Evolutionary conservation across 345 rosid species (phyloP).

Genomic region (Aquilaria sinensis): DNA sequence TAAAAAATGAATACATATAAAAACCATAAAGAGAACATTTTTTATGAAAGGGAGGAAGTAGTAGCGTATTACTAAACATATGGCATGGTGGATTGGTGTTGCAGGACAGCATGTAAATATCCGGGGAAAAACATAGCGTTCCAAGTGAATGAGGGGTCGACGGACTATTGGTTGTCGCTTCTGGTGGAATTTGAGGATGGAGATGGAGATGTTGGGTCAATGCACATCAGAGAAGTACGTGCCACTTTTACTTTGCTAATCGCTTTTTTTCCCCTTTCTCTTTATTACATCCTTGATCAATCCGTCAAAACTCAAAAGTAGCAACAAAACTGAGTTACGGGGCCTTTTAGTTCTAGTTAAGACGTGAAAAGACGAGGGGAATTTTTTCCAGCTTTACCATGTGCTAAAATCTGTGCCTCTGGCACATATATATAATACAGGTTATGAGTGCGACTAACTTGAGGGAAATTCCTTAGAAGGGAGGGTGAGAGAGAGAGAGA

Average conservation of each 20-base stretch:
- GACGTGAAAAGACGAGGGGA: too few relatives aligned
- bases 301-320: too few relatives aligned
- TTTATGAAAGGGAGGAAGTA: too few relatives aligned
- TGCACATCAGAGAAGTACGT: conserved; percentile 81
- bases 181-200: conserved; percentile 94
- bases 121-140: conserved; percentile 79
- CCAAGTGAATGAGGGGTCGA: conserved; percentile 89
- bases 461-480: too few relatives aligned
- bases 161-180: conserved; percentile 78
- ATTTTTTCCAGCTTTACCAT: too few relatives aligned
- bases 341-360: neutral
- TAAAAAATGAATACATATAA: too few relatives aligned
- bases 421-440: too few relatives aligned
- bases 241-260: neutral
- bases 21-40: too few relatives aligned
- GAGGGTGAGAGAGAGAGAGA: too few relatives aligned
- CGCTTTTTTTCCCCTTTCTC: neutral
- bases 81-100: neutral
- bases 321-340: neutral
- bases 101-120: conserved; percentile 84
- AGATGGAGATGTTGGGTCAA: conserved; percentile 92
- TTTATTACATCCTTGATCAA: neutral
- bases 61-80: too few relatives aligned
- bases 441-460: too few relatives aligned
- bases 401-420: too few relatives aligned